A percentile compares a stretch with the other conserved stretches of the same genome.
These are phyloP conservation scores for Calendula officinalis DNA, from an alignment of 129 eudicot species.

Conservation along the genomic window DNA sequence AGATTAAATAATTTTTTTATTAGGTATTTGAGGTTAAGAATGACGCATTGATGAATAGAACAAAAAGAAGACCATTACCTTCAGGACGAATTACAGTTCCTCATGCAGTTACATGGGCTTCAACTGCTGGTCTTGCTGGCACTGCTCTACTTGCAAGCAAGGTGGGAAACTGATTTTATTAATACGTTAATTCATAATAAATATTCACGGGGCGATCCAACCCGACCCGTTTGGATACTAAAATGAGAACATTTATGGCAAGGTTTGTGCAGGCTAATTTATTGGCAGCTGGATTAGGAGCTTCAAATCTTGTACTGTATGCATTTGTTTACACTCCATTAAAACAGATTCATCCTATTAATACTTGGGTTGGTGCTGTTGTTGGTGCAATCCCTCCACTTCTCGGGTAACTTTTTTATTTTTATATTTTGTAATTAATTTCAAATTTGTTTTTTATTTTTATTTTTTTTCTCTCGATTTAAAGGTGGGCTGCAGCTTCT, in stretches of 20 bases:
- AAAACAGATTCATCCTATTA: constrained; percentile 94
- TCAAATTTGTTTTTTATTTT: too few relatives aligned
- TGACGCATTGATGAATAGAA: constrained; percentile 90
- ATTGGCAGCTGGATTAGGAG: constrained; percentile 98
- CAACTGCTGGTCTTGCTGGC: constrained; percentile 78
- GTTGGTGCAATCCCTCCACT: constrained; percentile 99
- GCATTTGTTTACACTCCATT: constrained; percentile 93
- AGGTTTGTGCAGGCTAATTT: constrained; percentile 91
- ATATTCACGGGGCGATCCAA: not conserved
- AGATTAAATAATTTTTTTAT: constrained; percentile 8
- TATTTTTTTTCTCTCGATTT: constrained; percentile 1
- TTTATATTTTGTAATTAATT: too few relatives aligned
- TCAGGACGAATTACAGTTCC: constrained; percentile 76
- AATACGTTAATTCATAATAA: not conserved
- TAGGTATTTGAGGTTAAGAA: constrained; percentile 88
- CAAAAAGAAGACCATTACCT: constrained; percentile 84
- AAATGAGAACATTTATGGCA: constrained; percentile 50
- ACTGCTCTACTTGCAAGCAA: constrained; percentile 77
- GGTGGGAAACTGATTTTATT: constrained; percentile 50
- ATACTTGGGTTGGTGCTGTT: constrained; percentile 99
- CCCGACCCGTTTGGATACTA: constrained; percentile 32
- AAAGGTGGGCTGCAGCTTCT: constrained; percentile 97
- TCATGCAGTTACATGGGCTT: constrained; percentile 83
- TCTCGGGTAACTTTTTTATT: constrained; percentile 64
- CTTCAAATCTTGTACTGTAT: constrained; percentile 89